These are phyloP conservation scores for Pleochaeta shiraiana DNA, from an alignment of 2,329 filamentous ascomycete genomes.

Conservation along the genomic window DNA sequence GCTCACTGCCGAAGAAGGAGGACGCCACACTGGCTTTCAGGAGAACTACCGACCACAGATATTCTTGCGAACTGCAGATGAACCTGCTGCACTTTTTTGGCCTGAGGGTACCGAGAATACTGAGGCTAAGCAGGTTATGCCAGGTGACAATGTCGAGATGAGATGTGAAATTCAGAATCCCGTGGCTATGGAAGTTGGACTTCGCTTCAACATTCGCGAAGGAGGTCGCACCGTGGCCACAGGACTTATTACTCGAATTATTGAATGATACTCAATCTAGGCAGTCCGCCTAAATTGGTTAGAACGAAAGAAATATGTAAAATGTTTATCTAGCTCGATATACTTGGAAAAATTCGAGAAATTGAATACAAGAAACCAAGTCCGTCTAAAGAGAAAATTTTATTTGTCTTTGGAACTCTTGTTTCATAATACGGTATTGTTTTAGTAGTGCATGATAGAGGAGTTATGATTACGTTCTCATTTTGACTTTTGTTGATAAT, in stretches of 20 bases:
- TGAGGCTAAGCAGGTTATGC: conserved; percentile 70
- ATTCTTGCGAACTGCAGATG: conserved; percentile 81
- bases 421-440: too few relatives aligned
- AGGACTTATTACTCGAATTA: conserved; percentile 56
- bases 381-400: too few relatives aligned
- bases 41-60: conserved; percentile 96
- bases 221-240: conserved; percentile 79
- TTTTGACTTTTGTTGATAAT: too few relatives aligned
- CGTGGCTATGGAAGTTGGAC: conserved; percentile 71
- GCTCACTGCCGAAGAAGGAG: conserved; percentile 92
- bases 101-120: conserved; percentile 61
- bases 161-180: conserved; percentile 66
- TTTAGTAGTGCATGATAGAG: too few relatives aligned
- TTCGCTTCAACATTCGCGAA: conserved; percentile 97
- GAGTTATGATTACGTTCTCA: too few relatives aligned
- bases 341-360: too few relatives aligned
- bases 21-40: conserved; percentile 86
- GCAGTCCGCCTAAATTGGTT: background rate
- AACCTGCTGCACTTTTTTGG: conserved; percentile 60
- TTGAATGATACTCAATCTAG: background rate
- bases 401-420: too few relatives aligned
- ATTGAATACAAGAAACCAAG: too few relatives aligned
- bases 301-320: background rate
- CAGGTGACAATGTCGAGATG: conserved; percentile 98
- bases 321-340: too few relatives aligned